A percentile compares a stretch with the other conserved stretches of the same genome.
Evolutionary conservation across 805 yeast genomes (phyloP).

Genomic region (Dipodascus geniculatus): DNA sequence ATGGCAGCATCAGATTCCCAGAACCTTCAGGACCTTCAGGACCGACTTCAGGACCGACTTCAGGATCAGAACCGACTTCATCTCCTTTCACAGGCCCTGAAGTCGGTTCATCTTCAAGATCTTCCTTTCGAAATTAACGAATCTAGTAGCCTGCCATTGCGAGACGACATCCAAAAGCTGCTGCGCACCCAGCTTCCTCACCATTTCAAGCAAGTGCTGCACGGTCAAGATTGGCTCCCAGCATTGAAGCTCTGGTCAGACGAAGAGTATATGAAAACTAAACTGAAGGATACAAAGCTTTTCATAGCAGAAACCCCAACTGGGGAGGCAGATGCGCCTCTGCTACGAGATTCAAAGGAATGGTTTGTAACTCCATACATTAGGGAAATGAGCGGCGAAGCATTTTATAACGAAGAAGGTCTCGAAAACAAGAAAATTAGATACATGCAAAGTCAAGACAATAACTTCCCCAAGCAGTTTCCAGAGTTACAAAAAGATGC

Average conservation of each 20-base stretch:
- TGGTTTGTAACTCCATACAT: slow-evolving; percentile 25
- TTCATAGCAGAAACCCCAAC: slow-evolving; percentile 24
- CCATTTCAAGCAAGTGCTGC: neutral
- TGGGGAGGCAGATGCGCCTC: slow-evolving; percentile 30
- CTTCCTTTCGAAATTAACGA: neutral
- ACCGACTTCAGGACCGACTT: neutral
- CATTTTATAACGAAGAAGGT: slow-evolving; percentile 16
- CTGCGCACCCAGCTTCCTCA: neutral
- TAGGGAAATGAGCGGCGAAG: slow-evolving; percentile 14
- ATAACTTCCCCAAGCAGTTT: slow-evolving; percentile 23
- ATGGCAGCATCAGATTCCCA: no score
- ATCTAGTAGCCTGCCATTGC: neutral
- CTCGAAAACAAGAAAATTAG: slow-evolving; percentile 10
- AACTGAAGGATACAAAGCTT: slow-evolving; percentile 8
- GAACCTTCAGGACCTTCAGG: no score
- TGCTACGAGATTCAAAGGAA: slow-evolving; percentile 5
- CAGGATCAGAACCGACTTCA: neutral
- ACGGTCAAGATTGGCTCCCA: neutral
- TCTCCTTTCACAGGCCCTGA: neutral
- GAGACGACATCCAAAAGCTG: neutral
- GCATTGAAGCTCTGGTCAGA: neutral
- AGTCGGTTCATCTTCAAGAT: neutral
- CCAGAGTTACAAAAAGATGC: slow-evolving; percentile 12
- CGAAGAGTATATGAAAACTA: slow-evolving; percentile 2
- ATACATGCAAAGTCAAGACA: slow-evolving; percentile 30